Evolutionary conservation across 148 eudicot species (phyloP), one percentile per base, ranked within the genome.

Genomic region (Polygonum maritimum): DNA sequence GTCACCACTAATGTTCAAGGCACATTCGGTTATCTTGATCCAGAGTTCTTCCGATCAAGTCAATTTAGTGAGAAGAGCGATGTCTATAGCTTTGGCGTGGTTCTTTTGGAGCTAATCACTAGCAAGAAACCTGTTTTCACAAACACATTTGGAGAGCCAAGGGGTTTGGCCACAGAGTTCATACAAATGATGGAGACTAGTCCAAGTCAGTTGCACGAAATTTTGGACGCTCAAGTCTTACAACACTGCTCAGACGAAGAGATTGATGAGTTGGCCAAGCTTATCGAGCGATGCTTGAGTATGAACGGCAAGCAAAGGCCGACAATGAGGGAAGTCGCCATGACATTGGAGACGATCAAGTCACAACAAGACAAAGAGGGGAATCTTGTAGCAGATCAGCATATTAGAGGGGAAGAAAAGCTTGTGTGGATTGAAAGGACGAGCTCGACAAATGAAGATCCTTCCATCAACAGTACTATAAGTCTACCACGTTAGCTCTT

Each of bases 1-100:
- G 71, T 67, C 71, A 67, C 71, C 44, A 67, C 71, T 10, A 36
- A 14, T 16, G 71, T 67, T 67, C 71, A 67, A 67, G 71, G 71
- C 8, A 67, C 71, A 35, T 67, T 36, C 6, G 71, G 71, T 19
- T 67, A 67, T 8, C 71, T 67, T 36, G 71, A 67, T 15, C 71
- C 71, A 1, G 71, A 67, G 44, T 67, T 67, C 5, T 67, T 67
- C 21, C 5, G 71, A 67, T 67, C 45, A 36, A 36, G 44, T 67
- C 71, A 67, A 0, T 67, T 67, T 44, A 67, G 7, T 15, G 71
- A 67, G 16, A 67, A 67, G 3, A 67, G 71, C 1, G 71, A 67
- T 36, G 45, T 67, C 7, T 67, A 67, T 2, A 67, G 71, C 6
- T 67, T 67, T 36, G 71, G 71, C 5, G 71, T 67, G 5, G 71